phyloP scores from a whole-genome alignment of 1,284 basidiomycete species.

The Sanghuangporus baumii region DNA sequence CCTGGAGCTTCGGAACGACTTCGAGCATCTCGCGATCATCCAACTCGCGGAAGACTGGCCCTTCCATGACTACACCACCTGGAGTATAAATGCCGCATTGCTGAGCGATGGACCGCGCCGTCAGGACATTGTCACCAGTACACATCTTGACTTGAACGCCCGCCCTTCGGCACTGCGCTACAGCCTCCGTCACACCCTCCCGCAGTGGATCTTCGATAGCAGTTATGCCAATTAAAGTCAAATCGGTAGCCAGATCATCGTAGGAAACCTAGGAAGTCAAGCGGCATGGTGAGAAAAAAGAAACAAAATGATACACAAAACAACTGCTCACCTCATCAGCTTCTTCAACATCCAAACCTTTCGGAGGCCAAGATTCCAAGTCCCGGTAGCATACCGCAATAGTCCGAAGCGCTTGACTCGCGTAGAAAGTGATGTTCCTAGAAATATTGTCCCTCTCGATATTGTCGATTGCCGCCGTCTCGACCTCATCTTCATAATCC shows the following conservation, averaged over 20 bases:
- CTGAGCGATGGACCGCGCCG: conserved; percentile 87
- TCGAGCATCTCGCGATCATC: conserved; percentile 50
- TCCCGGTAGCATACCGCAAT: conserved; percentile 93
- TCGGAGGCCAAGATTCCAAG: conserved; percentile 82
- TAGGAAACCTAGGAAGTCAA: conserved; percentile 53
- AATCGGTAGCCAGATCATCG: conserved; percentile 60
- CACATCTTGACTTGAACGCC: conserved; percentile 98
- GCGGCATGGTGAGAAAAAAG: background rate
- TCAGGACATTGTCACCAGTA: conserved; percentile 96
- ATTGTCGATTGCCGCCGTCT: conserved; percentile 41
- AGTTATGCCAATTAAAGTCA: conserved; percentile 84
- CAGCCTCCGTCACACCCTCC: conserved; percentile 83
- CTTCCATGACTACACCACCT: conserved; percentile 96
- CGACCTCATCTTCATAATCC: conserved; percentile 40
- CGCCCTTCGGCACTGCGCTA: conserved; percentile 79
- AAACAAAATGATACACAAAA: background rate
- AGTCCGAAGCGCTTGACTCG: conserved; percentile 90
- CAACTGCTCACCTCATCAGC: conserved; percentile 46
- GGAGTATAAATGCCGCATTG: conserved; percentile 93
- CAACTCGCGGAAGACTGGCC: conserved; percentile 70
- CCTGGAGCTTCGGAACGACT: conserved; percentile 65
- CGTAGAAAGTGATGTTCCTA: conserved; percentile 93
- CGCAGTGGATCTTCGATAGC: conserved; percentile 97
- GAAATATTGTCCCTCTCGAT: conserved; percentile 64
- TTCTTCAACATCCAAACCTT: conserved; percentile 35